Base-by-base conservation (phyloP, 2,329 filamentous ascomycete species). In the Dactylellina drechsleri region DNA sequence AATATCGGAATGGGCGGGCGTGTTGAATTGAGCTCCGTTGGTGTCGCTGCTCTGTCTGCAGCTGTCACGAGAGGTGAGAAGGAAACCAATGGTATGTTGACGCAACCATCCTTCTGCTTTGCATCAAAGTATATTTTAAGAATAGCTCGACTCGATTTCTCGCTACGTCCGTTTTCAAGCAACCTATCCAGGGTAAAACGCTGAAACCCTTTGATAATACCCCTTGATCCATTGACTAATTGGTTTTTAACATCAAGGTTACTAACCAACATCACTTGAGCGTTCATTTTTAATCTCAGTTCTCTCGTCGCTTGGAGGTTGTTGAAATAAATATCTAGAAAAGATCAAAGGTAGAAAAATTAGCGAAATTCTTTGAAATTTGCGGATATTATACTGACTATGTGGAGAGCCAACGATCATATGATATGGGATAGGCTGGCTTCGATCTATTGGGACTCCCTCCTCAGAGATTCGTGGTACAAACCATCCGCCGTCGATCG, bases 261-360 rank as follows among this genome's bases (percentile, higher is more conserved):
- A 15, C 82, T 81, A 2, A 86, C 83, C 1, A 88, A 81, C 4
- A 87, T 83, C 4, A 88, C 85, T 1, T 84, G 82, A 83, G 86
- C 86, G 18, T 83, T 84, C 40, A 82, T 77, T 67, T 87, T 87
- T 13, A 87, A 81, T 64, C 84, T 64, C 7, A 68, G 59, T 79
- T 82, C 28, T 77, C 78, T 67, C 60, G 50, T 67, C 8, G 79
- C 79, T 15, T 76, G 79, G 0, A 82, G 79, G 58, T 77, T 79
- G 36, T 66, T 76, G 71, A 77, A 77, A 45, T 61, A 76, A 13
- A 54, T 36, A 16, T 67, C 66, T 76, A 50, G 13, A 13, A 5
- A 13, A 36, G 31, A 36, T 2, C 31, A 7, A 36, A 13, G 16
- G 47, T 16, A 40, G 65, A 58, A 49, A 59, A 26, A 15, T 49